Percentiles rank a stretch among this genome's conserved stretches.
These are phyloP conservation scores for Coemansia sp. DNA, from an alignment of 192 early-diverging fungal genomes.

Conservation along the genomic window DNA sequence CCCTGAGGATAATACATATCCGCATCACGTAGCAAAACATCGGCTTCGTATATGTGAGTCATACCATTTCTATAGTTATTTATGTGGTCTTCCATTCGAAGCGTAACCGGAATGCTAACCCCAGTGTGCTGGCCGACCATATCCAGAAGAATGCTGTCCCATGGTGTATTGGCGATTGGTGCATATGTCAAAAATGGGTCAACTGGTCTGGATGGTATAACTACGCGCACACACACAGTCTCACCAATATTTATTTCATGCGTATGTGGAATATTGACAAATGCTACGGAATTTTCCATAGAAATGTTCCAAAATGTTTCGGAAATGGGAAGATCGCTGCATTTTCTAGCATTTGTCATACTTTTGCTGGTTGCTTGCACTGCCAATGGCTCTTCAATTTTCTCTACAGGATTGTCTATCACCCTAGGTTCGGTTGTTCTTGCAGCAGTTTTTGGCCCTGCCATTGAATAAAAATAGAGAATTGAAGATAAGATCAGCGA, in stretches of 20 bases:
- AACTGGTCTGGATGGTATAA: constrained; percentile 24
- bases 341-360: neutral
- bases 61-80: constrained; percentile 13
- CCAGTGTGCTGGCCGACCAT: constrained; percentile 11
- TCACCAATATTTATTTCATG: constrained; percentile 11
- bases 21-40: constrained; percentile 29
- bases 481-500: neutral
- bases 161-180: constrained; percentile 12
- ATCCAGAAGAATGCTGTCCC: constrained; percentile 36
- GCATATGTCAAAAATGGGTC: neutral
- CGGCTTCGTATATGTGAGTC: constrained; percentile 51
- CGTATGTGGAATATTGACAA: constrained; percentile 14
- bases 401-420: neutral
- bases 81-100: neutral
- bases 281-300: neutral
- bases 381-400: neutral
- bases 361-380: neutral
- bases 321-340: constrained; percentile 15
- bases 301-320: constrained; percentile 5
- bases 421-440: neutral
- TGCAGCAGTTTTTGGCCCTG: neutral
- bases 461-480: neutral
- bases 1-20: constrained; percentile 41
- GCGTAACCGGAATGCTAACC: constrained; percentile 13
- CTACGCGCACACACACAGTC: constrained; percentile 41